phyloP scores from a whole-genome alignment of 192 early-diverging fungal genomes.

The Linnemannia schmuckeri region DNA sequence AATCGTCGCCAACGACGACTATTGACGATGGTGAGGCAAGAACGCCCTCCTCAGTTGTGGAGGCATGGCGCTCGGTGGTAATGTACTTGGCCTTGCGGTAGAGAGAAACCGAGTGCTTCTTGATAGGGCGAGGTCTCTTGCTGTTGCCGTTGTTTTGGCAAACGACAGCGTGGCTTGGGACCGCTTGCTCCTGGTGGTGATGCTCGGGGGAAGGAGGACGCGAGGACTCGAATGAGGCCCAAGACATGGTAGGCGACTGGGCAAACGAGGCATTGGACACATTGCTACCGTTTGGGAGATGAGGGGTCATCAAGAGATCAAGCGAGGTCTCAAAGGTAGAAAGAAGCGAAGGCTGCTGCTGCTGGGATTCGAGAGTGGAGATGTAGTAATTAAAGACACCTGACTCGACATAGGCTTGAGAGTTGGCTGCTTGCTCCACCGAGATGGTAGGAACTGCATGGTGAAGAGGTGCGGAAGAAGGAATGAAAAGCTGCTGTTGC shows the following conservation, averaged over 20 bases:
- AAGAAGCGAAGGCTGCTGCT: conserved; percentile 7
- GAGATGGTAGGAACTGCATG: neutral
- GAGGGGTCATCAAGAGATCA: conserved; percentile 16
- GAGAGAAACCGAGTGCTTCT: neutral
- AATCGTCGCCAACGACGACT: neutral
- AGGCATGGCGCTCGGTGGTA: neutral
- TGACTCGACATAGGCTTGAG: neutral
- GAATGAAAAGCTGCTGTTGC: conserved; percentile 1
- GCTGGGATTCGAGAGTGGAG: neutral
- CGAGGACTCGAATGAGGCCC: conserved; percentile 15
- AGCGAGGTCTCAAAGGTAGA: conserved; percentile 15
- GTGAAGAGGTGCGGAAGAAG: neutral
- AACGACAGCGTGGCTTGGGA: neutral
- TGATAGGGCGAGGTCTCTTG: neutral
- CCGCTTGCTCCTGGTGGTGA: neutral
- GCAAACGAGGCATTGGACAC: neutral
- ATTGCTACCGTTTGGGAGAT: neutral
- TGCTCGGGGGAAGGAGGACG: conserved; percentile 9
- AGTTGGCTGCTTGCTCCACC: neutral
- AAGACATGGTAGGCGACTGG: conserved; percentile 21
- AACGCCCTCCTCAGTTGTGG: neutral
- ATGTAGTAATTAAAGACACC: neutral
- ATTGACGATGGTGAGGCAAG: neutral
- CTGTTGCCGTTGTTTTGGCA: neutral
- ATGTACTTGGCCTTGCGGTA: neutral